Evolutionary conservation across 768 basidiomycete genomes (phyloP).

Genomic region (Mycena alexandri): DNA sequence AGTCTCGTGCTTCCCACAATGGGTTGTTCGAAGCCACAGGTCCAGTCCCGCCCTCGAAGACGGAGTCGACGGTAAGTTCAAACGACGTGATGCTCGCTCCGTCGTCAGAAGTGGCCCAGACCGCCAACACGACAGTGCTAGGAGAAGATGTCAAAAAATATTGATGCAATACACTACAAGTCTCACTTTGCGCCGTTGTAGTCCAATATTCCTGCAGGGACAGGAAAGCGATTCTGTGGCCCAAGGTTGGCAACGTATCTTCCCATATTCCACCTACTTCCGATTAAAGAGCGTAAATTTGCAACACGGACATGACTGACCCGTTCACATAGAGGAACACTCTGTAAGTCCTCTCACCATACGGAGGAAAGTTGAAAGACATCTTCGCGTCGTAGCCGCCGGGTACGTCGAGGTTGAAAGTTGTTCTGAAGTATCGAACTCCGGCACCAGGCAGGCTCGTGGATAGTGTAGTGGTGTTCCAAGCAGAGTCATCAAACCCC

Average conservation of each 20-base stretch:
- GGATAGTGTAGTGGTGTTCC: constrained; percentile 61
- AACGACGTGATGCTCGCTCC: constrained; percentile 23
- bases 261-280: constrained; percentile 78
- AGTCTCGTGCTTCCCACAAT: constrained; percentile 23
- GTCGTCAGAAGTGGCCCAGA: constrained; percentile 27
- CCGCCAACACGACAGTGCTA: constrained; percentile 37
- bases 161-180: not conserved
- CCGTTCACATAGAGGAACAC: constrained; percentile 64
- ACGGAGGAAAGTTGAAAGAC: constrained; percentile 65
- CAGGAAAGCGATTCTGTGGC: constrained; percentile 72
- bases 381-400: constrained; percentile 61
- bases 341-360: constrained; percentile 58
- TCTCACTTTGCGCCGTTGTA: constrained; percentile 65
- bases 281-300: constrained; percentile 61
- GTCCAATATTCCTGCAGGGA: constrained; percentile 69
- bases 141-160: constrained; percentile 1
- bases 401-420: constrained; percentile 63
- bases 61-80: constrained; percentile 25
- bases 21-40: constrained; percentile 25
- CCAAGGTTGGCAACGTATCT: constrained; percentile 64
- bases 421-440: constrained; percentile 62
- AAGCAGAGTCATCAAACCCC: constrained; percentile 61
- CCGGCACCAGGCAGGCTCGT: constrained; percentile 57
- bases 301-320: constrained; percentile 51
- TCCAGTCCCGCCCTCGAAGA: constrained; percentile 21